Evolutionary conservation across 2,329 filamentous ascomycete species (phyloP), one percentile per base, ranked within the genome.

Genomic region (Phialocephala sp.): DNA sequence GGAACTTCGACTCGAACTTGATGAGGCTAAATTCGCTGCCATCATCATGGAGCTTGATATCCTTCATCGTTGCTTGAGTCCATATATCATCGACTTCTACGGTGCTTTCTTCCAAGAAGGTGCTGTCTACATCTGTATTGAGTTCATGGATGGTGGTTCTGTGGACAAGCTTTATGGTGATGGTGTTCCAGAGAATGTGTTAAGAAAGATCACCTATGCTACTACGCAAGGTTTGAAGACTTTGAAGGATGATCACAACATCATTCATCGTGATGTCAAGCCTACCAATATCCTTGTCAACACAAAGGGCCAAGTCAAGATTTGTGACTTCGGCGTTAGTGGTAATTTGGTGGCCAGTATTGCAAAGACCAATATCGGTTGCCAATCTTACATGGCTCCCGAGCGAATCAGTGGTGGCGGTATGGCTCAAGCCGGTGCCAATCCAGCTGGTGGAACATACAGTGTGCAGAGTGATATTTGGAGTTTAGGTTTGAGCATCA

Each of bases 21-120:
- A 99, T 75, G 95, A 99, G 77, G 91, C 93, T 69, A 99, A 99
- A 78, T 97, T 99, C 76, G 90, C 92, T 8, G 94, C 94, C 43
- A 99, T 99, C 75, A 91, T 98, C 73, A 99, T 98, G 87, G 95
- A 99, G 79, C 84, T 99, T 57, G 93, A 99, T 74, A 94, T 99
- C 69, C 83, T 99, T 2, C 95, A 99, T 80, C 91, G 95, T 72
- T 99, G 95, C 75, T 84, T 95, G 2, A 97, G 93, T 1, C 94
- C 95, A 0, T 97, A 94, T 79, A 98, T 99, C 72, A 95, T 99
- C 78, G 94, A 99, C 76, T 99, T 99, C 75, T 99, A 98, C 77
- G 95, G 95, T 0, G 95, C 95, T 5, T 99, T 99, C 78, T 99
- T 97, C 83, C 95, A 99, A 76, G 95, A 99, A 81, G 94, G 95